Percentiles rank a stretch among this genome's conserved stretches.
phyloP scores from a whole-genome alignment of 306 rosid genomes.

The Sicyos edulis region DNA sequence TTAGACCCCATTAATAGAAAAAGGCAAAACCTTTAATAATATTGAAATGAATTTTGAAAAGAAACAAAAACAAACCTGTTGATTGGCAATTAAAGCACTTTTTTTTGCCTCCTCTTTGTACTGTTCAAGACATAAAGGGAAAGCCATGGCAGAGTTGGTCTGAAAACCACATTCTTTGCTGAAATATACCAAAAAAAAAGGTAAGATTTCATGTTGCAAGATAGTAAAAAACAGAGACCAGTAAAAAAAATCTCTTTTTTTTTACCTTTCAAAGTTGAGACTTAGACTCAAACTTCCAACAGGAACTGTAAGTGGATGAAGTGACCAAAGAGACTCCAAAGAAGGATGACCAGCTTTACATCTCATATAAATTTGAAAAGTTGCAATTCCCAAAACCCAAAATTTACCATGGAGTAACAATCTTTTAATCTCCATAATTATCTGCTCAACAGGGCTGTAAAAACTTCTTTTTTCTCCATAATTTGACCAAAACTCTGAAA shows the following conservation, averaged over 20 bases:
- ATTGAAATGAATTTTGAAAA: not conserved
- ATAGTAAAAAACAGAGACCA: not conserved
- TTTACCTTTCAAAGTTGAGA: constrained; percentile 65
- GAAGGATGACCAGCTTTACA: constrained; percentile 63
- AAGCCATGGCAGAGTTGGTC: constrained; percentile 31
- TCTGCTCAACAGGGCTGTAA: constrained; percentile 49
- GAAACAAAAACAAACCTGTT: not conserved
- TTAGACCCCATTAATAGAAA: not conserved
- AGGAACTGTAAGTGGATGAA: constrained; percentile 68
- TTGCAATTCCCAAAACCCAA: constrained; percentile 68
- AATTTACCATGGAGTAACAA: constrained; percentile 44
- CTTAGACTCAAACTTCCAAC: constrained; percentile 64
- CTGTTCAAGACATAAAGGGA: constrained; percentile 70
- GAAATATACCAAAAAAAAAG: not conserved
- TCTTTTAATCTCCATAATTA: constrained; percentile 65
- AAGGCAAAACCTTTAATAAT: not conserved
- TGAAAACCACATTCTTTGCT: constrained; percentile 26
- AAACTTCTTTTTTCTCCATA: constrained; percentile 37
- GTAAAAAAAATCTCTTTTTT: not conserved
- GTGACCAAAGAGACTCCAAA: constrained; percentile 73
- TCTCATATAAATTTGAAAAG: constrained; percentile 56
- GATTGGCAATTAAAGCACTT: constrained; percentile 1
- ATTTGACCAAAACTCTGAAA: constrained; percentile 66
- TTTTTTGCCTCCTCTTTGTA: constrained; percentile 45
- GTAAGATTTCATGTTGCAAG: not conserved